Evolutionary conservation across 768 basidiomycete genomes (phyloP).

Genomic region (Boletus fagicola): DNA sequence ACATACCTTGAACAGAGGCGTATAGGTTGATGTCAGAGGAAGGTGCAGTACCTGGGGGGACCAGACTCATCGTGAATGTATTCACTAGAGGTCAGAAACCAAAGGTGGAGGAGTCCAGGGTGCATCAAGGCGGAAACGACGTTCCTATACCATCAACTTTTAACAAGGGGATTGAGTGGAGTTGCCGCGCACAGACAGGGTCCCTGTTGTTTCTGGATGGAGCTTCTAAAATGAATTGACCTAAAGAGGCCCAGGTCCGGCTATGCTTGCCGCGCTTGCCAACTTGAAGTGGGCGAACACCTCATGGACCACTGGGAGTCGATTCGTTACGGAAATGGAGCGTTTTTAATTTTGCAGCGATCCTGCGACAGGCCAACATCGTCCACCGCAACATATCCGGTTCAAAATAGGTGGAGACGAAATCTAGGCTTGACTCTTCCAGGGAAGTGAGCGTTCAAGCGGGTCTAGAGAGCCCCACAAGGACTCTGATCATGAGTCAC

Average conservation of each 20-base stretch:
- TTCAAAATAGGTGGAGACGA: neutral
- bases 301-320: neutral
- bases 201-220: slow-evolving; percentile 3
- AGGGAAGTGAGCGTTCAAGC: neutral
- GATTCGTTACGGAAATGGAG: neutral
- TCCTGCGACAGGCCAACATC: neutral
- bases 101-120: neutral
- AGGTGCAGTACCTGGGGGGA: slow-evolving; percentile 8
- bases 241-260: slow-evolving; percentile 7
- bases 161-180: slow-evolving; percentile 11
- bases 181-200: slow-evolving; percentile 2
- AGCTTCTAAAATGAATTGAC: slow-evolving; percentile 7
- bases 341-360: neutral
- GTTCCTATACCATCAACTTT: slow-evolving; percentile 7
- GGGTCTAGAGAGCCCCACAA: neutral
- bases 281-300: neutral
- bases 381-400: neutral
- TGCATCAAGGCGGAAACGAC: neutral
- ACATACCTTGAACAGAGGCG: slow-evolving; percentile 25
- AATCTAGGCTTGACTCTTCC: neutral
- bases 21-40: slow-evolving; percentile 12
- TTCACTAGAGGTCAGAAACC: slow-evolving; percentile 2
- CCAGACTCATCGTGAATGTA: slow-evolving; percentile 22
- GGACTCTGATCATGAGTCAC: neutral
- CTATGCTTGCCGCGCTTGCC: neutral